Evolutionary conservation across 164 flowering plant species (phyloP), one percentile per base, ranked within the genome.

Genomic region (Buxus sempervirens): DNA sequence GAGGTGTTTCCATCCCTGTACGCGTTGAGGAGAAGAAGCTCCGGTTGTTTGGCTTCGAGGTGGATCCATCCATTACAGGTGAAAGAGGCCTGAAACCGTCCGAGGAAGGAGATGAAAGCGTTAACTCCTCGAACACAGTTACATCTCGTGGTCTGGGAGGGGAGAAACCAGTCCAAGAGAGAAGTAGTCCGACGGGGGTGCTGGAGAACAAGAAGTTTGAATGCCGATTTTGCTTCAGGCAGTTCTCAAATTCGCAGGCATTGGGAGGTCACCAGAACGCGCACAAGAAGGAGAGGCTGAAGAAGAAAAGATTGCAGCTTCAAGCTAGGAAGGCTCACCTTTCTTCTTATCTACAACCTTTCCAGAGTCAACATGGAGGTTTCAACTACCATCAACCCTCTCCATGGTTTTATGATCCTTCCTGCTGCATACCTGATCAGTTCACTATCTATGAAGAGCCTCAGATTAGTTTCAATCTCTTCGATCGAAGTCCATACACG

Each of bases 191-290:
- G 41, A 23, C 54, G 9, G 27, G 27, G 0, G 74, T 63, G 19
- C 24, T 66, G 15, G 82, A 73, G 51, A 77, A 73, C 27, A 93
- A 80, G 84, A 89, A 82, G 72, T 89, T 85, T 45, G 91, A 85
- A 75, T 93, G 98, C 71, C 92, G 86, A 49, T 93, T 82, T 59
- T 93, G 98, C 70, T 78, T 74, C 72, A 93, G 90, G 74, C 89
- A 80, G 60, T 93, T 93, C 53, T 83, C 85, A 2, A 93, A 89
- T 65, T 93, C 98, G 18, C 98, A 93, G 68, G 98, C 98, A 0
- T 74, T 93, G 58, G 98, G 98, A 0, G 98, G 98, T n/a, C 98
- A 93, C 71, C 98, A 93, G 75, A 93, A 93, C 79, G 98, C 98
- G 10, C 98, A 93, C 72, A 93, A 93, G 72, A 93, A 93, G 77